Base-by-base conservation (phyloP, 768 basidiomycete genomes). In the Fomitopsis serialis region DNA sequence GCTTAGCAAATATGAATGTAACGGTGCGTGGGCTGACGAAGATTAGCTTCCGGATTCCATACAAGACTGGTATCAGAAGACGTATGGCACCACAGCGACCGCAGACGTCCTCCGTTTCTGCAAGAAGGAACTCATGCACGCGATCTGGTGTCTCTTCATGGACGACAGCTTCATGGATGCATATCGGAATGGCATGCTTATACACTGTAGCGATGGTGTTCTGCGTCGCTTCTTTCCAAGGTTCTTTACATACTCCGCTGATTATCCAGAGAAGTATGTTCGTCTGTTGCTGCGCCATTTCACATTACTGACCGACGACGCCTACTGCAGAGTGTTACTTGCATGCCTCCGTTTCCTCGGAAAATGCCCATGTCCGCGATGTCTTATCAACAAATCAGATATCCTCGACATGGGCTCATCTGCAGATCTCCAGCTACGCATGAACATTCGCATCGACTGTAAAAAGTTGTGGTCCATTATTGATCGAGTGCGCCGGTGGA, bases 281-380 rank as follows among this genome's bases (percentile, higher is more conserved):
- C 6, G 62, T 65, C 1, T 9, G 5, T 25, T 13, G 10, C 3
- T 22, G 4, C 10, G 19, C 12, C 5, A 34, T 48, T 58, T 67
- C 48, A 64, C 65, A 23, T 40, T 48, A 6, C 35, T 17, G 43
- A 22, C 19, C 8, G 5, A 3, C 0, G 57, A 64, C 0, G 37
- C 46, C 2, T 70, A 67, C 47, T 65, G 68, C 45, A 74, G 73
- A 52, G 59, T 74, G 7, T 62, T 76, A 0, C 45, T 76, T 1
- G 66, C 73, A 0, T 9, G 52, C 2, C 24, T 45, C 3, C 21
- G 47, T 8, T 47, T 73, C 48, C 66, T 70, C 13, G 78, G 73
- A 1, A 9, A 57, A 0, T 76, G 67, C 44, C 73, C 70, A 12
- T 77, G 76, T 53, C 73, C 73, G 0, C 58, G 66, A 0, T 78